Conservation (phyloP, 306 rosid species). For the Citrullus colocynthis region DNA sequence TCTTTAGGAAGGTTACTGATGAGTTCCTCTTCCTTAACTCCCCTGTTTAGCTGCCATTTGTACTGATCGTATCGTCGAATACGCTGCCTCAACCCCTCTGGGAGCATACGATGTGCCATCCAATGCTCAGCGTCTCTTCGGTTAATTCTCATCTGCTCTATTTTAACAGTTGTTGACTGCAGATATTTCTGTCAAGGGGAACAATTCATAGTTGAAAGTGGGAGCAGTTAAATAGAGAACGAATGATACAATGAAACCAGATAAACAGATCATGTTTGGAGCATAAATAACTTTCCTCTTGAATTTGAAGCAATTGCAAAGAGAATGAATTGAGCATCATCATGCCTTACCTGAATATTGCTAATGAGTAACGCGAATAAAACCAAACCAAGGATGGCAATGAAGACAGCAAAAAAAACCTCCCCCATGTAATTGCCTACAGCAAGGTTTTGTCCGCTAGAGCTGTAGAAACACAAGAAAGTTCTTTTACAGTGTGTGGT, state of each 20-base stretch:
- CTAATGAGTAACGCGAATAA: slow-evolving; percentile 72
- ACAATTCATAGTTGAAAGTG: background rate
- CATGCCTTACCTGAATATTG: slow-evolving; percentile 67
- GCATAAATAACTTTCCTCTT: background rate
- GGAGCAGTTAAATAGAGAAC: background rate
- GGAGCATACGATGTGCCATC: slow-evolving; percentile 93
- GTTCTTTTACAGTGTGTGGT: background rate
- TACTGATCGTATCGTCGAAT: slow-evolving; percentile 66
- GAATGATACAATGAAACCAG: background rate
- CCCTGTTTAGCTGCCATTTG: slow-evolving; percentile 92
- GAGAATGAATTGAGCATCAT: background rate
- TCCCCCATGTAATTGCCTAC: slow-evolving; percentile 50
- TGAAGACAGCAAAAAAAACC: slow-evolving; percentile 49
- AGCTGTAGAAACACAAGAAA: slow-evolving; percentile 28
- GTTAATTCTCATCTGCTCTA: slow-evolving; percentile 78
- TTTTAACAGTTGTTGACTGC: slow-evolving; percentile 68
- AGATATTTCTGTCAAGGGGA: slow-evolving; percentile 48
- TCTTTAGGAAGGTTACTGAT: slow-evolving; percentile 75
- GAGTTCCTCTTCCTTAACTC: slow-evolving; percentile 65
- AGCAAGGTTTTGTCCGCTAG: slow-evolving; percentile 72
- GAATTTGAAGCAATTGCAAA: background rate
- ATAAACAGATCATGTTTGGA: background rate
- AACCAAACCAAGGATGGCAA: slow-evolving; percentile 58
- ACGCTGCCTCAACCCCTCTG: slow-evolving; percentile 44
- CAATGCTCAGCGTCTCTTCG: slow-evolving; percentile 76